Percentiles rank a stretch among this genome's conserved stretches.
Conservation (phyloP, 2,329 filamentous ascomycete genomes). For the Paraconiothyrium sp. region DNA sequence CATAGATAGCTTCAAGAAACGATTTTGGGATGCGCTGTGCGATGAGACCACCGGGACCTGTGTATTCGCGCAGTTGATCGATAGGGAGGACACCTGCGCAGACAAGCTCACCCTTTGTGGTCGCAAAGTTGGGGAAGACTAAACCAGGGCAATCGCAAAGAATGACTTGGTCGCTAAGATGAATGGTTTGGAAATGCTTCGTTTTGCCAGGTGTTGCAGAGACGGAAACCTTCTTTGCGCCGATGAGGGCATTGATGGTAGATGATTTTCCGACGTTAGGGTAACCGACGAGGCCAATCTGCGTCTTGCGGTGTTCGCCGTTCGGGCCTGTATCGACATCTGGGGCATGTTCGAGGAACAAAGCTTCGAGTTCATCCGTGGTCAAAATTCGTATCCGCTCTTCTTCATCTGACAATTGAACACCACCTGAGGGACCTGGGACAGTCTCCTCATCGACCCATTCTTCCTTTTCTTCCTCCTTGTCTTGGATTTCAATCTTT, state of each 20-base stretch:
- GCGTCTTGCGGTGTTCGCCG: slow-evolving; percentile 70
- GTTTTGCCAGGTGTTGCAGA: slow-evolving; percentile 98
- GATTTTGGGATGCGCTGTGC: slow-evolving; percentile 84
- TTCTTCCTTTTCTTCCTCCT: slow-evolving; percentile 52
- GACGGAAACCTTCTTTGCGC: slow-evolving; percentile 97
- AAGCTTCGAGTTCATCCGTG: slow-evolving; percentile 88
- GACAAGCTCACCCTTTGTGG: slow-evolving; percentile 94
- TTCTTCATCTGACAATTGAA: slow-evolving; percentile 50
- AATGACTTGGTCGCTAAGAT: slow-evolving; percentile 87
- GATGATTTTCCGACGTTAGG: slow-evolving; percentile 99
- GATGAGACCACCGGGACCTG: slow-evolving; percentile 84
- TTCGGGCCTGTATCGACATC: slow-evolving; percentile 62
- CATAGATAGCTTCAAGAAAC: slow-evolving; percentile 93
- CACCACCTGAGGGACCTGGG: slow-evolving; percentile 47
- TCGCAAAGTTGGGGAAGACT: slow-evolving; percentile 97
- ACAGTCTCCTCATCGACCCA: slow-evolving; percentile 53
- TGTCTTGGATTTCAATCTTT: slow-evolving; percentile 58
- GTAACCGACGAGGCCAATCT: slow-evolving; percentile 95
- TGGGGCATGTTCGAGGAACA: slow-evolving; percentile 82
- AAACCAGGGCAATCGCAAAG: slow-evolving; percentile 98
- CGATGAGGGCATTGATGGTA: slow-evolving; percentile 98
- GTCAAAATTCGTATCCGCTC: slow-evolving; percentile 78
- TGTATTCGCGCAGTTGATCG: slow-evolving; percentile 93
- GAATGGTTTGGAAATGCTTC: slow-evolving; percentile 99
- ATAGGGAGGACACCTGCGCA: slow-evolving; percentile 95